Percentiles rank a stretch among this genome's conserved stretches.
These are phyloP conservation scores for Bruguiera gymnorhiza DNA, from an alignment of 345 rosid species.

Conservation along the genomic window DNA sequence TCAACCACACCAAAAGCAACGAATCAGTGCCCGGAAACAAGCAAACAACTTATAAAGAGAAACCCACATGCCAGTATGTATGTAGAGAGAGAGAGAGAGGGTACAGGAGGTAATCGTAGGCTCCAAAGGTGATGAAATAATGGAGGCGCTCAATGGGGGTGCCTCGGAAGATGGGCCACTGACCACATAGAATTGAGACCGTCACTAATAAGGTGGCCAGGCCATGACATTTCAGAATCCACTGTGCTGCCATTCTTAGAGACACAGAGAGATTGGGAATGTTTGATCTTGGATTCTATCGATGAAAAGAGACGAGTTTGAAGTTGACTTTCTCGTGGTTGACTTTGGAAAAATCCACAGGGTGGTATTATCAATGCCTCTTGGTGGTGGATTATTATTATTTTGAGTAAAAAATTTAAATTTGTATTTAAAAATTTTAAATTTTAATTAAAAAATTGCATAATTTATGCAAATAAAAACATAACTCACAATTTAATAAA, in stretches of 20 bases:
- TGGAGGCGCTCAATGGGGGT: constrained; percentile 75
- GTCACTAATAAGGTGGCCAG: constrained; percentile 52
- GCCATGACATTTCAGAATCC: constrained; percentile 77
- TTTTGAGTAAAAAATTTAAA: too few species aligned
- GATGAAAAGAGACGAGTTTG: too few species aligned
- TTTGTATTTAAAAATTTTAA: too few species aligned
- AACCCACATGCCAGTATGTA: background rate
- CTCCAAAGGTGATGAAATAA: constrained; percentile 78
- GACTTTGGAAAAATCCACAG: too few species aligned
- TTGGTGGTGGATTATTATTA: too few species aligned
- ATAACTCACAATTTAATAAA: too few species aligned
- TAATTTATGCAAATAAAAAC: too few species aligned
- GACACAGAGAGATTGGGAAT: background rate
- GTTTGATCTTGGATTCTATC: too few species aligned
- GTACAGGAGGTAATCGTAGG: constrained; percentile 78
- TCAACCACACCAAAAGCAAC: constrained; percentile 13
- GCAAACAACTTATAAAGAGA: constrained; percentile 5
- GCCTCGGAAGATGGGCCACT: constrained; percentile 86
- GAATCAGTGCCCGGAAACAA: constrained; percentile 8
- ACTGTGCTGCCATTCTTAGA: constrained; percentile 52
- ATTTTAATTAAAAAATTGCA: too few species aligned
- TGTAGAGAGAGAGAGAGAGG: background rate
- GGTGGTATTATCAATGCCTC: too few species aligned
- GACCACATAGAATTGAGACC: constrained; percentile 89
- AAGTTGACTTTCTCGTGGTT: too few species aligned